phyloP scores from a whole-genome alignment of 352 stramenopile genomes.

The Hyaloperonospora brassicae region DNA sequence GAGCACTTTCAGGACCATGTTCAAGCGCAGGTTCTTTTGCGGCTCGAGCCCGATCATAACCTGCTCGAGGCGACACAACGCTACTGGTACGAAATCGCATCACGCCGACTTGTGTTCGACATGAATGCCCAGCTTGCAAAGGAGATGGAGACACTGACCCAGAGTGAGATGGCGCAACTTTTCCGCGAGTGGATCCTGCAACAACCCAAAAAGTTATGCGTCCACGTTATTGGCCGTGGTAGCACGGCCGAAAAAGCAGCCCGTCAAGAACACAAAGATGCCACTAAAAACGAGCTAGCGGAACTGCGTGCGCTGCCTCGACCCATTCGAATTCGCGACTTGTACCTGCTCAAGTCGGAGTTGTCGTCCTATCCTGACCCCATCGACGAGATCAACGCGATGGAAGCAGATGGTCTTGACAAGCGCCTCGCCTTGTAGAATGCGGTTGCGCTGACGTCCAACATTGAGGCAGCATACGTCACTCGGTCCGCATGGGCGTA shows the following conservation, averaged over 20 bases:
- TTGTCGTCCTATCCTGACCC: slow-evolving; percentile 43
- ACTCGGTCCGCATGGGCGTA: slow-evolving; percentile 10
- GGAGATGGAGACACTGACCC: slow-evolving; percentile 60
- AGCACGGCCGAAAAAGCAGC: slow-evolving; percentile 33
- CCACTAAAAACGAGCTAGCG: slow-evolving; percentile 19
- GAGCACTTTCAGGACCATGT: slow-evolving; percentile 77
- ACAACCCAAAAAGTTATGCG: slow-evolving; percentile 50
- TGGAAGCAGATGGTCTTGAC: slow-evolving; percentile 13
- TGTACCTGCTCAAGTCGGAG: slow-evolving; percentile 59
- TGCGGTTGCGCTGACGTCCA: slow-evolving; percentile 5
- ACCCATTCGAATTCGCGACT: slow-evolving; percentile 37
- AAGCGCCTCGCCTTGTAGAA: slow-evolving; percentile 31
- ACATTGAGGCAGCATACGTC: neutral
- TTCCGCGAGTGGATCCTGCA: slow-evolving; percentile 63
- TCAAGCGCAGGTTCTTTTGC: slow-evolving; percentile 69
- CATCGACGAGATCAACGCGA: slow-evolving; percentile 33
- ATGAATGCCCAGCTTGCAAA: slow-evolving; percentile 65
- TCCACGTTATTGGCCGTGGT: slow-evolving; percentile 57
- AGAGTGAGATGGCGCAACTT: slow-evolving; percentile 48
- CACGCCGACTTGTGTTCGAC: slow-evolving; percentile 58
- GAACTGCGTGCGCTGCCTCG: slow-evolving; percentile 17
- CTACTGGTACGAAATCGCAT: slow-evolving; percentile 78
- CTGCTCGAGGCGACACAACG: slow-evolving; percentile 66
- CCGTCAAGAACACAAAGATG: slow-evolving; percentile 28
- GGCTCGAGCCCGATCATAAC: slow-evolving; percentile 75